phyloP scores from a whole-genome alignment of 2,329 filamentous ascomycete species.

The Parafenestella ontariensis region DNA sequence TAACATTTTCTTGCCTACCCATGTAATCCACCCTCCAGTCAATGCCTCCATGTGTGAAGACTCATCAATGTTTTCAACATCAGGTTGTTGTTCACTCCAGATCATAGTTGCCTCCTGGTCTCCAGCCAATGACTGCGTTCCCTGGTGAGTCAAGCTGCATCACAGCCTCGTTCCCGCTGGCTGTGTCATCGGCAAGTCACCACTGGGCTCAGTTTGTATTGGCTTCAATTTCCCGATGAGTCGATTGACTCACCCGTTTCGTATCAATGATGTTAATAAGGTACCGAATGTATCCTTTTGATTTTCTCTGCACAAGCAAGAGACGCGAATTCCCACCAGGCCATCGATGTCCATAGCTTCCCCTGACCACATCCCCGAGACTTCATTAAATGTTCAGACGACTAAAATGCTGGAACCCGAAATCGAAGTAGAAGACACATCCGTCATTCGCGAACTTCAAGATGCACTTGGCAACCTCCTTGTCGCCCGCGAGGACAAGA shows the following conservation, averaged over 20 bases:
- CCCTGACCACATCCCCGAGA: background rate
- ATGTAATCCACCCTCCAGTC: background rate
- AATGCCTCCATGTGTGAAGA: background rate
- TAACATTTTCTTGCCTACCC: no score
- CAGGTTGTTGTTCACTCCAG: background rate
- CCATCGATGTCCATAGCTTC: background rate
- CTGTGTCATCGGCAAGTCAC: background rate
- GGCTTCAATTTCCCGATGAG: background rate
- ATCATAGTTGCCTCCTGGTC: background rate
- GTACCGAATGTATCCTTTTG: background rate
- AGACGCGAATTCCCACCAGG: background rate
- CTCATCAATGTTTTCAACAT: no score
- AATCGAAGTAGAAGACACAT: background rate
- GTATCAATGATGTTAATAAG: background rate
- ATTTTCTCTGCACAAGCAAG: background rate
- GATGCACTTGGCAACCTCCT: conserved; percentile 17
- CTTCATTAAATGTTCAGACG: background rate
- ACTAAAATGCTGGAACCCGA: background rate
- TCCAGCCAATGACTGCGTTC: background rate
- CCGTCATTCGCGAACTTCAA: conserved; percentile 21
- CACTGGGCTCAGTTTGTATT: background rate
- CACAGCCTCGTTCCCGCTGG: background rate
- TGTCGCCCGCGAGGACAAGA: conserved; percentile 2
- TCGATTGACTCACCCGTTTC: background rate
- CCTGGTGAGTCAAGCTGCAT: conserved; percentile 6